phyloP scores from a whole-genome alignment of 768 basidiomycete species.

The Ramaria sp. region DNA sequence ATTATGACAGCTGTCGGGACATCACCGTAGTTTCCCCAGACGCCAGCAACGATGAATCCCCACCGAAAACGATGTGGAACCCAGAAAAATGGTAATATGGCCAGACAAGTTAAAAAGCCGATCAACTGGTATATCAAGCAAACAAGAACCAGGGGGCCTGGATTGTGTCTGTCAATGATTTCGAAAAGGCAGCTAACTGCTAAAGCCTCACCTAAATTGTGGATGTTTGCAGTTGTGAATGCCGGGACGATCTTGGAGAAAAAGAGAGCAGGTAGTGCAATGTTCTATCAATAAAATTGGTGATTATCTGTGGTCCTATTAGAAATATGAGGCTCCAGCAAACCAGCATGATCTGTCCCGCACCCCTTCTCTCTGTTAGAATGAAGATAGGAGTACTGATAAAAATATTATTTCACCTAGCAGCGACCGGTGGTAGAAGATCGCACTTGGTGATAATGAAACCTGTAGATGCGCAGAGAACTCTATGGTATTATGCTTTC shows the following conservation, averaged over 20 bases:
- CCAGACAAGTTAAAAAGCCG: slow-evolving; percentile 42
- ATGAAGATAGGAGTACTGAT: neutral
- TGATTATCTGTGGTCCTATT: neutral
- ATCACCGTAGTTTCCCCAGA: slow-evolving; percentile 60
- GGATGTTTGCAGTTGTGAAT: slow-evolving; percentile 46
- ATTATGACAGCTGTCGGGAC: slow-evolving; percentile 58
- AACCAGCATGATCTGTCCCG: slow-evolving; percentile 51
- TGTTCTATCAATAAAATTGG: slow-evolving; percentile 25
- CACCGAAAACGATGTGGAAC: slow-evolving; percentile 69
- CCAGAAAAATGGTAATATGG: slow-evolving; percentile 57
- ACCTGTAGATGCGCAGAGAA: slow-evolving; percentile 42
- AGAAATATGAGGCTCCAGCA: neutral
- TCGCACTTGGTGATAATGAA: slow-evolving; percentile 49
- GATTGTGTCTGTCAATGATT: neutral
- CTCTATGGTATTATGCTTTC: slow-evolving; percentile 24
- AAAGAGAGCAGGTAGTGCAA: slow-evolving; percentile 51
- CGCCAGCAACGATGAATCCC: slow-evolving; percentile 59
- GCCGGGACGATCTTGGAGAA: slow-evolving; percentile 66
- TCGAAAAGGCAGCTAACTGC: neutral
- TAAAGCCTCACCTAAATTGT: slow-evolving; percentile 33
- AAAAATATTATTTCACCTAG: slow-evolving; percentile 15
- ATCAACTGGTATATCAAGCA: slow-evolving; percentile 47
- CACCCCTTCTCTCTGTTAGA: slow-evolving; percentile 24
- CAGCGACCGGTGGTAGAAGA: slow-evolving; percentile 46
- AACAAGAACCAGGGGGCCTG: slow-evolving; percentile 56